Evolutionary conservation across 208 protist genomes (phyloP).

Genomic region (Tritrichomonas foetus): DNA sequence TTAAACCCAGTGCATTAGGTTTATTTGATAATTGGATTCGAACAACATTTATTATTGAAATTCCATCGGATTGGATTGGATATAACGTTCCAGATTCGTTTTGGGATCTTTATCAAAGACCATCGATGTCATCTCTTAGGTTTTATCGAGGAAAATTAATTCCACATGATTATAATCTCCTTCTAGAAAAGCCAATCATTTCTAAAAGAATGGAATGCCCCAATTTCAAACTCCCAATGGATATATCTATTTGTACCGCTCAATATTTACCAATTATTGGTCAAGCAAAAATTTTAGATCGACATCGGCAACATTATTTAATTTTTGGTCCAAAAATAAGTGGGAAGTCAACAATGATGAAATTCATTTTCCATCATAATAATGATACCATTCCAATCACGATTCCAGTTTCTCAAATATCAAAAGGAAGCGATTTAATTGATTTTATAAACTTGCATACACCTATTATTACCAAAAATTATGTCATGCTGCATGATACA

Average conservation of each 20-base stretch:
- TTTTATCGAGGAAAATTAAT: conserved; percentile 32
- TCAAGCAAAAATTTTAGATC: neutral
- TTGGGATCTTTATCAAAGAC: neutral
- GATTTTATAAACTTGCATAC: too few relatives aligned
- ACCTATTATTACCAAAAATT: too few relatives aligned
- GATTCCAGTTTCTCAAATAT: too few relatives aligned
- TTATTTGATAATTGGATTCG: conserved; percentile 17
- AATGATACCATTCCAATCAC: neutral
- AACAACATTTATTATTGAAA: neutral
- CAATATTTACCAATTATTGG: conserved; percentile 19
- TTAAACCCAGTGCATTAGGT: neutral
- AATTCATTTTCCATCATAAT: neutral
- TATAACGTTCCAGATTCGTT: neutral
- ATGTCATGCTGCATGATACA: neutral
- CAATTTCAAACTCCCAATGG: neutral
- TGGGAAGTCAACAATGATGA: neutral
- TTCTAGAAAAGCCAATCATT: neutral
- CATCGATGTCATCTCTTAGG: neutral
- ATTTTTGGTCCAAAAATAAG: neutral
- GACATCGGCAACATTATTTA: neutral
- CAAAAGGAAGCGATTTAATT: too few relatives aligned
- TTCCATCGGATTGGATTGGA: neutral
- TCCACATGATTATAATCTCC: neutral
- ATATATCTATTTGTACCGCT: neutral
- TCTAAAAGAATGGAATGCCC: neutral